Base-by-base conservation (phyloP, 257 asterid genomes). In the Haberlea rhodopensis region DNA sequence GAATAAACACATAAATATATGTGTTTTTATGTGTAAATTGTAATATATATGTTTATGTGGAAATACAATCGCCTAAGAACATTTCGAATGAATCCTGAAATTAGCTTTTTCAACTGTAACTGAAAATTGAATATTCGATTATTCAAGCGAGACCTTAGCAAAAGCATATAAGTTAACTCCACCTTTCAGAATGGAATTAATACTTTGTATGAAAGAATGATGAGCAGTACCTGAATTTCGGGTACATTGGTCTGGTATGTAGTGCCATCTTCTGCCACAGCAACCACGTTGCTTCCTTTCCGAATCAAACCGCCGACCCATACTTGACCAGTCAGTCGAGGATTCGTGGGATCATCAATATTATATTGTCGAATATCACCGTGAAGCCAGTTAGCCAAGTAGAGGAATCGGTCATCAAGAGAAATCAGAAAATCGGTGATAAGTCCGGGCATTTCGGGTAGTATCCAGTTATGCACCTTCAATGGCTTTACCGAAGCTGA, bases 281-380 rank as follows among this genome's bases (percentile, higher is more conserved):
- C 97, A 13, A 78, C 60, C 10, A 85, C 91, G n/a, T 74, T 1
- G 68, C 90, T 76, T 71, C 94, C 98, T 75, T 87, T 87, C 2
- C 46, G 58, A 48, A 92, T 54, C 66, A 53, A 72, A 13, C 98
- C 97, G 57, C 98, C 98, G 13, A 89, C 84, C 81, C 84, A 92
- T 7, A 87, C 82, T 65, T 87, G 98, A 21, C 98, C 98, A 0
- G 86, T 72, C 67, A 92, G 76, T 66, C 28, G 73, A 5, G 91
- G 96, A 66, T 69, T 85, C 58, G 68, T 53, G 29, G 96, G 97
- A 32, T 92, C 98, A 65, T 92, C 90, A 16, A 92, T 81, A 55
- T 89, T 84, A 57, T 92, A 92, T 61, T 92, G 97, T 57, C 97
- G 73, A 53, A 92, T 81, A 73, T 92, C 98, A 67, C 98, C 98